Percentiles rank a stretch among this genome's conserved stretches.
phyloP scores from a whole-genome alignment of 139 green algal genomes.

The Chlamydomonas schloesseri region DNA sequence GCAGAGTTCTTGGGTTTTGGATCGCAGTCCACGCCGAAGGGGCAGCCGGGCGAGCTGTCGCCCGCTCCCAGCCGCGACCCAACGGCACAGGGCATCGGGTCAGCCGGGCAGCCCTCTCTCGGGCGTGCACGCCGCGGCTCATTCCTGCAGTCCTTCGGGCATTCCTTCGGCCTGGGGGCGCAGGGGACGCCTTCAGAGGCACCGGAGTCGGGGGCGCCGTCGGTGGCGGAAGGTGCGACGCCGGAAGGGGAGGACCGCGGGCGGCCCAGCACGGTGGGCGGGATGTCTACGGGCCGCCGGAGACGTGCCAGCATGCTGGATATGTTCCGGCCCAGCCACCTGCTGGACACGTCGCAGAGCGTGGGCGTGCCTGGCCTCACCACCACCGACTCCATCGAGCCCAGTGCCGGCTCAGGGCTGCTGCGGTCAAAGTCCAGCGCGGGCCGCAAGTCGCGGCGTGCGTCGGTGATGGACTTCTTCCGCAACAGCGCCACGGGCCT shows the following conservation, averaged over 20 bases:
- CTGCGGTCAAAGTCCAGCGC: neutral
- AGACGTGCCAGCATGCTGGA: slow-evolving; percentile 22
- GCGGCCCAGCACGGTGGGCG: neutral
- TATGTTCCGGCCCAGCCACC: neutral
- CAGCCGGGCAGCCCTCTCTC: neutral
- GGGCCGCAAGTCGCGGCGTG: slow-evolving; percentile 17
- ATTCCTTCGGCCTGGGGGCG: no score
- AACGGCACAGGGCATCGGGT: neutral
- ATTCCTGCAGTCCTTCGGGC: neutral
- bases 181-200: neutral
- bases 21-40: no score
- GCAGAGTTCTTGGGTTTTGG: neutral
- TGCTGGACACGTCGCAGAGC: neutral
- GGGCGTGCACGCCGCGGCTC: neutral
- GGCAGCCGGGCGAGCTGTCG: neutral
- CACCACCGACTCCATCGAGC: neutral
- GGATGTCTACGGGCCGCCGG: neutral
- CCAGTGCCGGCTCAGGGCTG: neutral
- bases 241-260: no score
- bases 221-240: no score
- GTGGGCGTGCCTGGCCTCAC: neutral
- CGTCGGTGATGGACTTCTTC: slow-evolving; percentile 48
- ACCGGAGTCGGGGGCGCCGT: neutral
- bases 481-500: slow-evolving; percentile 6
- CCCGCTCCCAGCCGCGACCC: neutral